Conservation (phyloP, 2,329 filamentous ascomycete genomes). For the Colletotrichum destructivum region DNA sequence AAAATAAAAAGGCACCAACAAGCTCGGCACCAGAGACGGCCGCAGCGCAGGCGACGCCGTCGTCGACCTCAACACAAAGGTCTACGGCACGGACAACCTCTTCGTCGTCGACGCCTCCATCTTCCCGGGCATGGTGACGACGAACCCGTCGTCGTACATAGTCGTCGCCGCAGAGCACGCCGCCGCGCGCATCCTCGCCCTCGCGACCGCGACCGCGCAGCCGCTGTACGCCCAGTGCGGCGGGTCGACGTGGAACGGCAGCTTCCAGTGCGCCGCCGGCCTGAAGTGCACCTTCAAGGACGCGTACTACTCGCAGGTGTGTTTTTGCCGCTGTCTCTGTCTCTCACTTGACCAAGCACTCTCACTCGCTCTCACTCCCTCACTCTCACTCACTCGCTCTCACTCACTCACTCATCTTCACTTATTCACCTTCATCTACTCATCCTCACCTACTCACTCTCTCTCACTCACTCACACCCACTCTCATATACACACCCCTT, state of each 20-base stretch:
- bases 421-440: too few relatives aligned
- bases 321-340: neutral
- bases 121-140: conserved; percentile 78
- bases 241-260: conserved; percentile 45
- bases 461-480: too few relatives aligned
- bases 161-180: conserved; percentile 76
- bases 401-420: too few relatives aligned
- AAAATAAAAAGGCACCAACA: conserved; percentile 60
- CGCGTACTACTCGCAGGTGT: conserved; percentile 43
- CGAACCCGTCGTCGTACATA: conserved; percentile 77
- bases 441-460: neutral
- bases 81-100: conserved; percentile 78
- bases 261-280: conserved; percentile 43
- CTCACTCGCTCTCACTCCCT: too few relatives aligned
- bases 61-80: conserved; percentile 74
- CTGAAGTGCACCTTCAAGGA: conserved; percentile 43
- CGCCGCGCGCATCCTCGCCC: conserved; percentile 49
- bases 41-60: conserved; percentile 67
- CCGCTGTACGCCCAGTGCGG: conserved; percentile 44
- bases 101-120: conserved; percentile 79
- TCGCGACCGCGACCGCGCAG: conserved; percentile 30
- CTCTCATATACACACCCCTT: neutral
- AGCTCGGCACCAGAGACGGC: conserved; percentile 72
- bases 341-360: too few relatives aligned
- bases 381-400: too few relatives aligned